phyloP scores from a whole-genome alignment of 2,329 filamentous ascomycete species.

The Aspergillus terreus region DNA sequence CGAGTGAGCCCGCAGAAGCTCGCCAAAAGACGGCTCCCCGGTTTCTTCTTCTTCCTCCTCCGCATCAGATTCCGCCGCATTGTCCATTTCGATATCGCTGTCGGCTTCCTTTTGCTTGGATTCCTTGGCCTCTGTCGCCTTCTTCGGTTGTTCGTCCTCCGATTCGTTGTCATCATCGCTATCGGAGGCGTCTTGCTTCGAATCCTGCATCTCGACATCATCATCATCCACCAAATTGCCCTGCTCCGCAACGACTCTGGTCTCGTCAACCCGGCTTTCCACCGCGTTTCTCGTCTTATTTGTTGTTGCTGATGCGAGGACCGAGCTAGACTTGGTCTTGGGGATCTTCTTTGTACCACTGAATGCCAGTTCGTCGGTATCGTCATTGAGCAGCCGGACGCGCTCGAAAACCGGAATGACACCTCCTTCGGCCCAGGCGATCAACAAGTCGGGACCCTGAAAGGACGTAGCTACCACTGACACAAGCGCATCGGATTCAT shows the following conservation, averaged over 20 bases:
- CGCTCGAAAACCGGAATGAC: conserved; percentile 50
- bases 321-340: conserved; percentile 41
- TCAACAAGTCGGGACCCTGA: conserved; percentile 43
- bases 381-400: conserved; percentile 44
- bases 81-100: conserved; percentile 30
- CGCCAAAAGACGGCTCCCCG: conserved; percentile 74
- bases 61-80: conserved; percentile 31
- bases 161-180: conserved; percentile 23
- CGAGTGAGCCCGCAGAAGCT: conserved; percentile 68
- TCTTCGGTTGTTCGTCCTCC: conserved; percentile 18
- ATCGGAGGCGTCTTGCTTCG: conserved; percentile 31
- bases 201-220: conserved; percentile 41
- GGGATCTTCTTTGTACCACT: conserved; percentile 43
- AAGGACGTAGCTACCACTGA: conserved; percentile 44
- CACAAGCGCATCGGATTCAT: conserved; percentile 36
- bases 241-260: conserved; percentile 51
- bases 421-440: conserved; percentile 49
- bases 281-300: conserved; percentile 52
- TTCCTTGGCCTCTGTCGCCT: conserved; percentile 14
- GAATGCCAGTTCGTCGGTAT: conserved; percentile 42
- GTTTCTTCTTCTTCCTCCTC: conserved; percentile 37
- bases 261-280: conserved; percentile 55
- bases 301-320: conserved; percentile 46
- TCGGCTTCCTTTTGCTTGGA: conserved; percentile 15
- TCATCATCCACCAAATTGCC: conserved; percentile 45